phyloP scores from a whole-genome alignment of 768 basidiomycete species.

The Agrocybe pediades region DNA sequence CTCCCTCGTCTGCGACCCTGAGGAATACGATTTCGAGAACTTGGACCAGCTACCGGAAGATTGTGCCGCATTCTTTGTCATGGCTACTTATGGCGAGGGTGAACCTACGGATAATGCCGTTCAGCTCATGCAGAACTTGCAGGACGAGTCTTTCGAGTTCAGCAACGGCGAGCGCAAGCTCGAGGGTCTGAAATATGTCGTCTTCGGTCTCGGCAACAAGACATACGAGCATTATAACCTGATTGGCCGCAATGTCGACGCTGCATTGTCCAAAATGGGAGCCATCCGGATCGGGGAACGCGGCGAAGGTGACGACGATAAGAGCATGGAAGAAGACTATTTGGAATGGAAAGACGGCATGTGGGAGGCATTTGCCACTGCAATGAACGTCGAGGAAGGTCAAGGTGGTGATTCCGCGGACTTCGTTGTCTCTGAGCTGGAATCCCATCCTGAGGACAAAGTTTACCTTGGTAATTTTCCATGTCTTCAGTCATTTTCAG shows the following conservation, averaged over 20 bases:
- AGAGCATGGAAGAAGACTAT: slow-evolving; percentile 99
- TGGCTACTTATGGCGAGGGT: slow-evolving; percentile 99
- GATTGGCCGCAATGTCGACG: slow-evolving; percentile 81
- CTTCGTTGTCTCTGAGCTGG: slow-evolving; percentile 87
- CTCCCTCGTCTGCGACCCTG: slow-evolving; percentile 96
- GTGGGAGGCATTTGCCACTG: slow-evolving; percentile 88
- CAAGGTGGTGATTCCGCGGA: slow-evolving; percentile 94
- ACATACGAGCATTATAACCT: slow-evolving; percentile 98
- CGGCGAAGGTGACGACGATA: slow-evolving; percentile 98
- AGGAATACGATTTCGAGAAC: slow-evolving; percentile 98
- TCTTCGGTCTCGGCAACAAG: slow-evolving; percentile 90
- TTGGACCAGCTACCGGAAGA: slow-evolving; percentile 90
- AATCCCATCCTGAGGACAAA: slow-evolving; percentile 77
- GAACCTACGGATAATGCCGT: slow-evolving; percentile 99
- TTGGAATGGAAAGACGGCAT: slow-evolving; percentile 98
- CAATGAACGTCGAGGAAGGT: slow-evolving; percentile 91
- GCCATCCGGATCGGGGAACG: slow-evolving; percentile 83
- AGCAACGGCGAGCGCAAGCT: slow-evolving; percentile 76
- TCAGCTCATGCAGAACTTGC: slow-evolving; percentile 88
- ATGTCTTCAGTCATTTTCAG: too few relatives aligned
- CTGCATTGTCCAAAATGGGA: slow-evolving; percentile 74
- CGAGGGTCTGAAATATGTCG: slow-evolving; percentile 88
- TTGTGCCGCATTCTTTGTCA: slow-evolving; percentile 88
- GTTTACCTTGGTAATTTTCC: slow-evolving; percentile 79
- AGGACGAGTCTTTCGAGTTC: slow-evolving; percentile 88